phyloP scores from a whole-genome alignment of 768 basidiomycete genomes.

The Termitomyces bulborhizus region DNA sequence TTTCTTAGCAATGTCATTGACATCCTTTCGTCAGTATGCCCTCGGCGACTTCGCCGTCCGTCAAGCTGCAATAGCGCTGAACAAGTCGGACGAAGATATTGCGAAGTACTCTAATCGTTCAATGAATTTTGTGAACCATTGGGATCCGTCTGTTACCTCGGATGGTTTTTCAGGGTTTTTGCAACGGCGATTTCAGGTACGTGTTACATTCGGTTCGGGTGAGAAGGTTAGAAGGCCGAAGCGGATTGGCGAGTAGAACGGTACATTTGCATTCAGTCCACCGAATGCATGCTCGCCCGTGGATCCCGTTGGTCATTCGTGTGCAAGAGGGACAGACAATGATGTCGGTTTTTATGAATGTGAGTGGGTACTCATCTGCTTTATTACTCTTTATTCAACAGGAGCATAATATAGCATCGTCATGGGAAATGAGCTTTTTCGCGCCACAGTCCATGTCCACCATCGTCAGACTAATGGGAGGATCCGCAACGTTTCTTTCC shows the following conservation, averaged over 20 bases:
- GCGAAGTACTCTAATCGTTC: slow-evolving; percentile 41
- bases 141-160: slow-evolving; percentile 36
- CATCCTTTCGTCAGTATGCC: slow-evolving; percentile 28
- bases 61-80: slow-evolving; percentile 37
- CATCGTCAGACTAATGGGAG: slow-evolving; percentile 41
- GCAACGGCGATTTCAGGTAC: slow-evolving; percentile 36
- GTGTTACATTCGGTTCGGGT: slow-evolving; percentile 1
- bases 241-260: slow-evolving; percentile 27
- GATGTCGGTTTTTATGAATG: slow-evolving; percentile 49
- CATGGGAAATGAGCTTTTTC: slow-evolving; percentile 51
- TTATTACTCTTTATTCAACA: not conserved
- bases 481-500: slow-evolving; percentile 31
- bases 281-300: slow-evolving; percentile 46
- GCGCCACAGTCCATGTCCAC: slow-evolving; percentile 46
- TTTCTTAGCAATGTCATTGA: not conserved
- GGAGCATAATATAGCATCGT: slow-evolving; percentile 29
- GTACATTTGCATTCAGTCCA: slow-evolving; percentile 42
- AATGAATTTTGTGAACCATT: slow-evolving; percentile 47
- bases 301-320: slow-evolving; percentile 40
- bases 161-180: slow-evolving; percentile 45
- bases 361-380: slow-evolving; percentile 14
- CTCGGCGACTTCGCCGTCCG: slow-evolving; percentile 47
- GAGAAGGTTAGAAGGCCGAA: not conserved
- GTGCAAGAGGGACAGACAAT: slow-evolving; percentile 43
- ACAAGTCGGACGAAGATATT: slow-evolving; percentile 31